Percentiles rank a stretch among this genome's conserved stretches.
Evolutionary conservation across 768 basidiomycete genomes (phyloP).

Genomic region (Lanmaoa pseudosensibilis): DNA sequence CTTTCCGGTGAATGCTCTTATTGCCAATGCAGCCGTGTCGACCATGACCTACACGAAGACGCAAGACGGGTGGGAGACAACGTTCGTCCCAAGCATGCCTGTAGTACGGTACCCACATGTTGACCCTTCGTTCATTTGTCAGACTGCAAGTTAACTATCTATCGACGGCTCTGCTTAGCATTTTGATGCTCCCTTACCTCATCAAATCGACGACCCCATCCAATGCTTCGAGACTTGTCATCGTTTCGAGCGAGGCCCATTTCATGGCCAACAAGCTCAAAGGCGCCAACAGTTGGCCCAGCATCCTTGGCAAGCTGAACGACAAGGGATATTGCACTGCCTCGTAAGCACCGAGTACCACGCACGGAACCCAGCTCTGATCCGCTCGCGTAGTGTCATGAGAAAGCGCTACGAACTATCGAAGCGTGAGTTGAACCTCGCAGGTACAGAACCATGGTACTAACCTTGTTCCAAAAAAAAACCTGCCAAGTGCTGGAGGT

Average conservation of each 20-base stretch:
- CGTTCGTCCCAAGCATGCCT: constrained; percentile 23
- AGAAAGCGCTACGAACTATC: constrained; percentile 25
- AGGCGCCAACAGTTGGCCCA: constrained; percentile 14
- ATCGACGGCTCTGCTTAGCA: constrained; percentile 35
- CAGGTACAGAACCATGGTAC: background rate
- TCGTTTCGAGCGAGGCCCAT: constrained; percentile 34
- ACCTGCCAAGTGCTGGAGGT: constrained; percentile 32
- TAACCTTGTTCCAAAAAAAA: background rate
- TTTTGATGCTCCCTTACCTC: constrained; percentile 38
- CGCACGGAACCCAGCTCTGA: background rate
- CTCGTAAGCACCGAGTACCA: constrained; percentile 14
- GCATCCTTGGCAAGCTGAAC: constrained; percentile 31
- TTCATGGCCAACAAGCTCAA: constrained; percentile 12
- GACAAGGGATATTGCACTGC: constrained; percentile 30
- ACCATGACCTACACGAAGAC: constrained; percentile 25
- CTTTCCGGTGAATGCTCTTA: constrained; percentile 29
- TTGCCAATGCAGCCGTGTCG: constrained; percentile 33
- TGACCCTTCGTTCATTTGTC: background rate
- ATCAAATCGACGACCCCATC: constrained; percentile 27
- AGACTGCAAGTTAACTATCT: constrained; percentile 40
- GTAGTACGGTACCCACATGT: no score
- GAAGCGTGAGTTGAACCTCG: constrained; percentile 22
- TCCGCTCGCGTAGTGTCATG: constrained; percentile 20
- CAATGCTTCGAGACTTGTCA: constrained; percentile 28
- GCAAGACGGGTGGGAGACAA: constrained; percentile 38